Conservation (phyloP, 495 filamentous ascomycete species). For the Aspergillus incahuasiensis region DNA sequence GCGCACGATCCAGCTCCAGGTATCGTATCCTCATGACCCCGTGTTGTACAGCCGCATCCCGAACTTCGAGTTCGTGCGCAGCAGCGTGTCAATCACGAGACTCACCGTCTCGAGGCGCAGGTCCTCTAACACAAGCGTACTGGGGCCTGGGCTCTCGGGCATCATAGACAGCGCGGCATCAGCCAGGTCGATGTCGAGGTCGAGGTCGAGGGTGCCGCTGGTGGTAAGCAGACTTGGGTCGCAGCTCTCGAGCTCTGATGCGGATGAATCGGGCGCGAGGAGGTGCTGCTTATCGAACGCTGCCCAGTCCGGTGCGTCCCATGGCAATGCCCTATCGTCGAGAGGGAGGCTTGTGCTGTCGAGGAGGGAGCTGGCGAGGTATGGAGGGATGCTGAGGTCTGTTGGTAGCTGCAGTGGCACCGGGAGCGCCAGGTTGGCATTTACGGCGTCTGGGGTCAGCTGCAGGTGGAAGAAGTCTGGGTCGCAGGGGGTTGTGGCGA, state of each 20-base stretch:
- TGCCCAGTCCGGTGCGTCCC: neutral
- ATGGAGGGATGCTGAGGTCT: neutral
- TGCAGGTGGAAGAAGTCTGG: too few species aligned
- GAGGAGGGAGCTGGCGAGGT: neutral
- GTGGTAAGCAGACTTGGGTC: neutral
- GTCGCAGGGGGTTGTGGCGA: too few species aligned
- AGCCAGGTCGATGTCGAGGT: too few species aligned
- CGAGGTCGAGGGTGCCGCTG: too few species aligned
- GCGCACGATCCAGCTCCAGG: neutral
- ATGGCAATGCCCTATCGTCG: neutral
- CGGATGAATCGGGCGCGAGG: neutral
- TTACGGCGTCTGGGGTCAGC: neutral
- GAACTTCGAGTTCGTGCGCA: conserved; percentile 5
- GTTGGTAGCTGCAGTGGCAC: too few species aligned
- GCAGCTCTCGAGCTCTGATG: neutral
- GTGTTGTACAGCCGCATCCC: conserved; percentile 7
- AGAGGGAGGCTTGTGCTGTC: neutral
- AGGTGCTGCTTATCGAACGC: neutral
- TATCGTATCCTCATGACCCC: neutral
- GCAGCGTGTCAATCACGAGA: conserved; percentile 3
- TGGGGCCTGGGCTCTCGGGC: neutral
- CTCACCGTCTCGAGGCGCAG: conserved; percentile 1
- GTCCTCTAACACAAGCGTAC: conserved; percentile 2
- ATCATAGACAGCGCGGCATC: too few species aligned
- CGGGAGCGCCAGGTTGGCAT: neutral